A percentile compares a stretch with the other conserved stretches of the same genome.
phyloP scores from a whole-genome alignment of 768 basidiomycete genomes.

The Collybia sordida region DNA sequence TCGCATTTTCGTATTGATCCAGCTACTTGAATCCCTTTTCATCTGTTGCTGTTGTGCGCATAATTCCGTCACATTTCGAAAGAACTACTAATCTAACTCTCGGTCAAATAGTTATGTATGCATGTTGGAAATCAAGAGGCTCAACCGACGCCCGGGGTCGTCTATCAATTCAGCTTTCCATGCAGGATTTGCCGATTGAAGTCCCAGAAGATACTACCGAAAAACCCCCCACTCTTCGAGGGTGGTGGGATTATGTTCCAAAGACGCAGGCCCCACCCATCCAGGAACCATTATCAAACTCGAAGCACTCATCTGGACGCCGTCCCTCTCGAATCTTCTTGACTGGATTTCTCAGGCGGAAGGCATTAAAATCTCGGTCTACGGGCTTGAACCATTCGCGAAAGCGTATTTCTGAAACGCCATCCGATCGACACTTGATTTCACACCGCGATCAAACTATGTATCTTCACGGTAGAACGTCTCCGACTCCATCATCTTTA shows the following conservation, averaged over 20 bases:
- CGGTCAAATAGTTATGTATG: slow-evolving; percentile 44
- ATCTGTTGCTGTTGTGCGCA: slow-evolving; percentile 55
- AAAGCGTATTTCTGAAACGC: not conserved
- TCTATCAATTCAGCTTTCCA: slow-evolving; percentile 49
- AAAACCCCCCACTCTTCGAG: slow-evolving; percentile 29
- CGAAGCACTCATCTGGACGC: slow-evolving; percentile 1
- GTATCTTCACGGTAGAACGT: slow-evolving; percentile 11
- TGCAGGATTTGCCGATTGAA: slow-evolving; percentile 37
- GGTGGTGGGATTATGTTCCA: slow-evolving; percentile 60
- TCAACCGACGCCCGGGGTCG: slow-evolving; percentile 53
- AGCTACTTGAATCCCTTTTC: slow-evolving; percentile 55
- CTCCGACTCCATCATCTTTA: slow-evolving; percentile 29
- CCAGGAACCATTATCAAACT: not conserved
- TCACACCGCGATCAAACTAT: not conserved
- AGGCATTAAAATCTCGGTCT: not conserved
- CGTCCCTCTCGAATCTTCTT: slow-evolving; percentile 2
- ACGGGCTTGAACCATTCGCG: not conserved
- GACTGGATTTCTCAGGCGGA: not conserved
- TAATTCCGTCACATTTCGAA: slow-evolving; percentile 19
- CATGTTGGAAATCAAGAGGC: slow-evolving; percentile 52
- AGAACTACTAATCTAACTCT: slow-evolving; percentile 5
- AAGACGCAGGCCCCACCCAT: slow-evolving; percentile 13
- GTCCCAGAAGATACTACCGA: slow-evolving; percentile 23
- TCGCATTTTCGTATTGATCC: slow-evolving; percentile 44
- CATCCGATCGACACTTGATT: not conserved